phyloP scores from a whole-genome alignment of 345 rosid genomes.

The Acer yangbiense region DNA sequence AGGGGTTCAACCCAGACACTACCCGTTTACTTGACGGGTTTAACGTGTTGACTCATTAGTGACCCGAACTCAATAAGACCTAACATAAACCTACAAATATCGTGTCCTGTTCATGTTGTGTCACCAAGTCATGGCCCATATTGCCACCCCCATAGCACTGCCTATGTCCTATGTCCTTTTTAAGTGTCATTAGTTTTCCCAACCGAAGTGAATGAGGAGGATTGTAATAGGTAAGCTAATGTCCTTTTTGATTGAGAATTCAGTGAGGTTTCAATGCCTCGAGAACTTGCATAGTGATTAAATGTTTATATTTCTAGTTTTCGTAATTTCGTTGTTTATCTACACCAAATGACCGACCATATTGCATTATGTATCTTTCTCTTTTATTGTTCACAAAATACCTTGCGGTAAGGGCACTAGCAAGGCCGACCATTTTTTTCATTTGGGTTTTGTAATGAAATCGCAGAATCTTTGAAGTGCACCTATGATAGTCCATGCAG shows the following conservation, averaged over 20 bases:
- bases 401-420: too few species aligned
- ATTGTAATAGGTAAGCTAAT: neutral
- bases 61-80: too few species aligned
- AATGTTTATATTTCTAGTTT: neutral
- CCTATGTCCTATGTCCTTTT: neutral
- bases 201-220: neutral
- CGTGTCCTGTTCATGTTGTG: too few species aligned
- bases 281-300: neutral
- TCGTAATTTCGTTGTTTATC: neutral
- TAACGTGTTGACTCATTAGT: too few species aligned
- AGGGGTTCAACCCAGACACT: too few species aligned
- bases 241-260: neutral
- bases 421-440: too few species aligned
- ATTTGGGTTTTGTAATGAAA: too few species aligned
- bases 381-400: neutral
- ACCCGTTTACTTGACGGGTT: too few species aligned
- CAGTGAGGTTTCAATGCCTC: neutral
- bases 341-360: neutral
- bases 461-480: too few species aligned
- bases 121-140: too few species aligned
- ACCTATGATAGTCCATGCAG: too few species aligned
- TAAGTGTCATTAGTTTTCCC: neutral
- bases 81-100: too few species aligned
- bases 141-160: neutral
- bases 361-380: neutral